Percentiles rank a stretch among this genome's conserved stretches.
Evolutionary conservation across 78 protist species (phyloP).

Genomic region (Salpingoeca rosetta): DNA sequence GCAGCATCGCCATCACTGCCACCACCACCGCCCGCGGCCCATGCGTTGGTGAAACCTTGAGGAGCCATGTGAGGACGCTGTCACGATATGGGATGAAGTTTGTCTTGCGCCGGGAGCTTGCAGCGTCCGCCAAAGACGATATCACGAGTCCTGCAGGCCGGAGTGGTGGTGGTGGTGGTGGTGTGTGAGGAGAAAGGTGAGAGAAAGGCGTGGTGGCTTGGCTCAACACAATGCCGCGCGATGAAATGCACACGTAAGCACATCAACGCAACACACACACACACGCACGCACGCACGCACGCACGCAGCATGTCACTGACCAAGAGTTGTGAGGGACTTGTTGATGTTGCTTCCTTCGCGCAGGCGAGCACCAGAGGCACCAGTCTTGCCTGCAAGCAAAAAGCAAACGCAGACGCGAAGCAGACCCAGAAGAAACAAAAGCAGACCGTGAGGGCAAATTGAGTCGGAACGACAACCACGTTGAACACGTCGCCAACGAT

Average conservation of each 20-base stretch:
- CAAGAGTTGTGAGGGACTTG: slow-evolving; percentile 64
- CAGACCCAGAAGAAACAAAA: background rate
- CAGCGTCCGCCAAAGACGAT: background rate
- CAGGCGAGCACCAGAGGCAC: slow-evolving; percentile 37
- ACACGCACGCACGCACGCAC: too few relatives aligned
- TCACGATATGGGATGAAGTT: slow-evolving; percentile 81
- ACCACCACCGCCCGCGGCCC: too few relatives aligned
- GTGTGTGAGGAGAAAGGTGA: too few relatives aligned
- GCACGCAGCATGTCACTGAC: too few relatives aligned
- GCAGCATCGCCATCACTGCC: too few relatives aligned
- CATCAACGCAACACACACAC: too few relatives aligned
- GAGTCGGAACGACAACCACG: background rate
- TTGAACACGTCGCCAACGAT: too few relatives aligned
- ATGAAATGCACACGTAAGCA: too few relatives aligned
- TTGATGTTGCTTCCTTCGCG: slow-evolving; percentile 36
- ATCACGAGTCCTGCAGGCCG: background rate
- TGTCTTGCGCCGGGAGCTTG: background rate
- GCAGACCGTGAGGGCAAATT: background rate
- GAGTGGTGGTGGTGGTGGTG: too few relatives aligned
- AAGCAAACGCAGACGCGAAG: background rate
- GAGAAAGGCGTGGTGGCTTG: too few relatives aligned
- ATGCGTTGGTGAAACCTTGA: too few relatives aligned
- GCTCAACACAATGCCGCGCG: too few relatives aligned
- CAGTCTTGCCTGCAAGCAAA: slow-evolving; percentile 16
- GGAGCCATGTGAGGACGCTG: slow-evolving; percentile 77